A percentile compares a stretch with the other conserved stretches of the same genome.
Evolutionary conservation across 805 yeast genomes (phyloP).

Genomic region (Nakazawaea ambrosiae): DNA sequence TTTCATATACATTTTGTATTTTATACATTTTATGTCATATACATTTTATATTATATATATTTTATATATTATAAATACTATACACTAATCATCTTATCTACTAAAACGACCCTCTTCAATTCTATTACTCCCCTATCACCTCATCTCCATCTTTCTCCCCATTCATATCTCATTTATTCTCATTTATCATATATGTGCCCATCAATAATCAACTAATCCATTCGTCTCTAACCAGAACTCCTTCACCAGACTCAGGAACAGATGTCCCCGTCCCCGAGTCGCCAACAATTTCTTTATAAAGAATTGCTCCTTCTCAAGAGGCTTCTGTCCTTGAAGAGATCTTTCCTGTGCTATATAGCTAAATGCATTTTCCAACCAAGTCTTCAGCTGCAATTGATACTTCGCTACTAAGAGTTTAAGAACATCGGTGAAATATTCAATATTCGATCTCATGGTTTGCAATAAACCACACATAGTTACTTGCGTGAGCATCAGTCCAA

Average conservation of each 20-base stretch:
- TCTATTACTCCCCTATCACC: too few relatives aligned
- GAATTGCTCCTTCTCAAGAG: constrained; percentile 27
- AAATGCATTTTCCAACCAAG: constrained; percentile 36
- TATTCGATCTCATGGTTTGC: constrained; percentile 48
- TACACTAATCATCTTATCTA: too few relatives aligned
- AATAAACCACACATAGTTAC: constrained; percentile 36
- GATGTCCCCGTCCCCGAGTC: constrained; percentile 60
- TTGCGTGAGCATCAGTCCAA: constrained; percentile 26
- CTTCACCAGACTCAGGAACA: constrained; percentile 37
- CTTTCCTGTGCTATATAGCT: constrained; percentile 21
- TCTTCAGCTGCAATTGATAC: constrained; percentile 32
- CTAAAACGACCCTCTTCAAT: too few relatives aligned
- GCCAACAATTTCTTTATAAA: constrained; percentile 49
- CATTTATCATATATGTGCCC: constrained; percentile 4
- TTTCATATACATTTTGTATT: too few relatives aligned
- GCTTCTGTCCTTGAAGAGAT: constrained; percentile 17
- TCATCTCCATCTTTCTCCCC: too few relatives aligned
- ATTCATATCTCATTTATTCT: too few relatives aligned
- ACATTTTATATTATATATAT: too few relatives aligned
- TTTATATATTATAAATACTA: too few relatives aligned
- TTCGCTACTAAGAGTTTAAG: constrained; percentile 31
- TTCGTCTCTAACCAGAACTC: constrained; percentile 61
- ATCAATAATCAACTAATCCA: constrained; percentile 38
- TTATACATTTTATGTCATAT: too few relatives aligned
- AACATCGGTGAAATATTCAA: constrained; percentile 51